A percentile compares a stretch with the other conserved stretches of the same genome.
Evolutionary conservation across 139 green algal genomes (phyloP).

Genomic region (Tetraselmis chui): DNA sequence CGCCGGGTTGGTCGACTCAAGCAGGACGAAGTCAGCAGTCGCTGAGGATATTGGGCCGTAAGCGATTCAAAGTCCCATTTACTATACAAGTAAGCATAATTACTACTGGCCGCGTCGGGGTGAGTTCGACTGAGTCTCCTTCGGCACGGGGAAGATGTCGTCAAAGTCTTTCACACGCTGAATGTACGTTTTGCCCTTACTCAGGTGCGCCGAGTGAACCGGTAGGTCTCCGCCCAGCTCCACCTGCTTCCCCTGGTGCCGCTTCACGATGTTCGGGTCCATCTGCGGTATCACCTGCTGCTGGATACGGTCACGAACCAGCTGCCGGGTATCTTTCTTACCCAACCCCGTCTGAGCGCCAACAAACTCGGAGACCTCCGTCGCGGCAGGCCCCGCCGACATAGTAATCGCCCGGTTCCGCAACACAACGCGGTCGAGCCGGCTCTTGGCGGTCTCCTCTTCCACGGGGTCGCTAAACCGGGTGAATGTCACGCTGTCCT

Average conservation of each 20-base stretch:
- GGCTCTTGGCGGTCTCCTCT: neutral
- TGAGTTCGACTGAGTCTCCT: no score
- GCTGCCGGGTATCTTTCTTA: neutral
- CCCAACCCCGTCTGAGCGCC: neutral
- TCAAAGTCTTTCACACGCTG: neutral
- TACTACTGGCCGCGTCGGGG: no score
- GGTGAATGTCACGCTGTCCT: neutral
- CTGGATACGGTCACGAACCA: neutral
- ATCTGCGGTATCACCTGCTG: neutral
- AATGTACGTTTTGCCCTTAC: neutral
- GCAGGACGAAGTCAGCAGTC: no score
- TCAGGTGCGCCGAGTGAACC: neutral
- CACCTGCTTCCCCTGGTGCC: neutral
- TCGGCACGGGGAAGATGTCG: neutral
- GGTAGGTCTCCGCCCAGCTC: neutral
- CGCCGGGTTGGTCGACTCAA: no score
- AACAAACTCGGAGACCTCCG: neutral
- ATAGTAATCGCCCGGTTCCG: neutral
- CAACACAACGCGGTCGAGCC: neutral
- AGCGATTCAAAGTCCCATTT: no score
- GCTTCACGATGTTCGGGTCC: neutral
- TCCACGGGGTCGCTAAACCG: neutral
- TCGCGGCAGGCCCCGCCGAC: neutral
- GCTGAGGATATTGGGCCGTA: no score
- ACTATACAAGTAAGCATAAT: no score